Base-by-base conservation (phyloP, 2,329 filamentous ascomycete species). In the Cordyceps cateniannulata region DNA sequence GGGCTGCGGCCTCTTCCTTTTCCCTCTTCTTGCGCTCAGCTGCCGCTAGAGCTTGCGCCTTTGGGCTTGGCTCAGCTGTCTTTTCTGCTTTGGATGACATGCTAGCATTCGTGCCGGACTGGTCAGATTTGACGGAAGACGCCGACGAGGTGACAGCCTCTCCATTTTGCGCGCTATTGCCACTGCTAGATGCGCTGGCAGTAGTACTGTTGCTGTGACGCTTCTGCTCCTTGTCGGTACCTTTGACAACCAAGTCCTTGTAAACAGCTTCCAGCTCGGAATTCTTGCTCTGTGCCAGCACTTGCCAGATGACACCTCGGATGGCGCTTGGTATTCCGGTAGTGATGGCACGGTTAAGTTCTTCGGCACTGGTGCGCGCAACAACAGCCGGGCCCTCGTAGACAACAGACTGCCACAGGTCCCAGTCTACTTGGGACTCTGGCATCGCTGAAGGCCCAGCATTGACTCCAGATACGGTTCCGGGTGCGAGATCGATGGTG, bases 301-400 rank as follows among this genome's bases (percentile, higher is more conserved):
- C 93, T 75, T 99, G 95, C 95, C 95, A 99, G 55, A 99, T 93
- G 2, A 99, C 95, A n/a, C 95, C 96, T 62, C 95, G 87, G 63
- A 99, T 96, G 3, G 93, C 93, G 66, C 88, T 92, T 1, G 95
- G 95, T 61, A 99, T 99, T 35, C 95, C 95, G 44, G 88, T 90
- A 54, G 93, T 90, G 67, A 99, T 97, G 24, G 95, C 93, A 65
- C 83, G 85, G 70, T 93, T 96, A 61, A 99, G 78, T 71, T 97
- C 93, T 68, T 96, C 91, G 0, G 93, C 83, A 69, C 92, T 96
- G 4, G 91, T 92, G 62, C 91, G 86, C 12, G 91, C 89, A 54
- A 98, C 89, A 10, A 91, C 93, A 29, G 91, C 86, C 18, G 93
- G 92, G 0, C 95, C 95, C 76, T 97, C 91, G 66, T 97, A 96